Evolutionary conservation across 108 stramenopile species (phyloP), one percentile per base, ranked within the genome.

Genomic region (Mayamaea pseudoterrestris): DNA sequence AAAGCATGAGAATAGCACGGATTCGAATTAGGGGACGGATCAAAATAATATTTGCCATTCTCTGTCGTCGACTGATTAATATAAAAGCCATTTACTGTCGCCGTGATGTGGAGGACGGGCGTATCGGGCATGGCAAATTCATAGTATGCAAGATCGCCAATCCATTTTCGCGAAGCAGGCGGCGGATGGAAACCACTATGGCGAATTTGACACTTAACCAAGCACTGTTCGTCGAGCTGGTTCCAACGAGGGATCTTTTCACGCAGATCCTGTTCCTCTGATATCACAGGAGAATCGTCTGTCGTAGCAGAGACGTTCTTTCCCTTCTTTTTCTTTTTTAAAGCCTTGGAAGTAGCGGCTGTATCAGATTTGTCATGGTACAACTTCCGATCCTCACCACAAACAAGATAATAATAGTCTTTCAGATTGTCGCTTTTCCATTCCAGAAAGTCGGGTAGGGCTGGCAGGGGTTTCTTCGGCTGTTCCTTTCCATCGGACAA

Each of bases 91-190:
- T 45, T 59, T 14, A 83, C 57, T 35, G 69, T 68, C 18, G 84
- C 93, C 14, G 94, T 96, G 27, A 96, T 61, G 54, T 80, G 66
- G 37, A 94, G 47, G 4, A 48, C 24, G 0, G 41, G n/a, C 20
- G 57, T 68, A 17, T 73, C 78, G 3, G 82, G 73, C 12, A 72
- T 32, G 21, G 58, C 43, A 14, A 84, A 83, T 54, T 94, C 90
- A 26, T 97, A 52, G 57, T 99, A 99, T 17, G 93, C 68, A 34
- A 99, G 70, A 64, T 99, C 98, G 12, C 94, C 95, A 35, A 83
- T 50, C 55, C 87, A 53, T 23, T 69, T 60, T 21, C 98, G 81
- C 43, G 53, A 61, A 17, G 87, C 40, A 3, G 96, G 94, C 4
- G 93, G 93, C 0, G 74, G 65, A 59, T 97, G 93, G 60, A 89